These are phyloP conservation scores for Ophiostoma himal-ulmi DNA, from an alignment of 2,329 filamentous ascomycete species.

Conservation along the genomic window DNA sequence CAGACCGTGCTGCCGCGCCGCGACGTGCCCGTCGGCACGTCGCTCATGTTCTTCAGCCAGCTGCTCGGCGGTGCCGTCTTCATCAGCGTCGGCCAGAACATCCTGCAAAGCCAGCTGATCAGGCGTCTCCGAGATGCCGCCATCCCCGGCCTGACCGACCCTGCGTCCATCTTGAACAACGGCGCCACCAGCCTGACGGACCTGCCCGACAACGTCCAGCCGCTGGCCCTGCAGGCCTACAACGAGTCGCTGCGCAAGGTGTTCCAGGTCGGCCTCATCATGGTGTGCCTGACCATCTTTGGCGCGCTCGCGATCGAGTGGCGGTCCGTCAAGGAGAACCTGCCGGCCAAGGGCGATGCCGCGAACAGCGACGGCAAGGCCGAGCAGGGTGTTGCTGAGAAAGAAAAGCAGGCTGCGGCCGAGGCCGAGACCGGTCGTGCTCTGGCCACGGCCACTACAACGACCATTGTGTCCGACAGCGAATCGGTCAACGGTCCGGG, in stretches of 20 bases:
- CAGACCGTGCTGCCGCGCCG: constrained; percentile 40
- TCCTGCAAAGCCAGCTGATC: constrained; percentile 23
- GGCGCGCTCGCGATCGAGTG: constrained; percentile 51
- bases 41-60: constrained; percentile 40
- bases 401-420: not conserved
- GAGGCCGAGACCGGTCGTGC: not conserved
- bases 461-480: not conserved
- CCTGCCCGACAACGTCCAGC: constrained; percentile 8
- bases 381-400: not conserved
- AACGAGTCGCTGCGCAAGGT: constrained; percentile 49
- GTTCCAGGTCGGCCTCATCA: constrained; percentile 50
- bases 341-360: not conserved
- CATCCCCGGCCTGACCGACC: constrained; percentile 1
- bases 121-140: constrained; percentile 10
- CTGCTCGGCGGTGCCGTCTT: constrained; percentile 24
- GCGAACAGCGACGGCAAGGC: not conserved
- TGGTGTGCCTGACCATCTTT: constrained; percentile 45
- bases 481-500: not conserved
- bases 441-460: not conserved
- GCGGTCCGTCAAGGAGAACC: constrained; percentile 33
- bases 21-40: constrained; percentile 40
- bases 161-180: constrained; percentile 16
- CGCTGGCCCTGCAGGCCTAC: constrained; percentile 40
- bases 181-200: constrained; percentile 19
- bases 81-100: constrained; percentile 22